phyloP scores from a whole-genome alignment of 495 filamentous ascomycete genomes.

The Melanomma pulvis-pyrius region DNA sequence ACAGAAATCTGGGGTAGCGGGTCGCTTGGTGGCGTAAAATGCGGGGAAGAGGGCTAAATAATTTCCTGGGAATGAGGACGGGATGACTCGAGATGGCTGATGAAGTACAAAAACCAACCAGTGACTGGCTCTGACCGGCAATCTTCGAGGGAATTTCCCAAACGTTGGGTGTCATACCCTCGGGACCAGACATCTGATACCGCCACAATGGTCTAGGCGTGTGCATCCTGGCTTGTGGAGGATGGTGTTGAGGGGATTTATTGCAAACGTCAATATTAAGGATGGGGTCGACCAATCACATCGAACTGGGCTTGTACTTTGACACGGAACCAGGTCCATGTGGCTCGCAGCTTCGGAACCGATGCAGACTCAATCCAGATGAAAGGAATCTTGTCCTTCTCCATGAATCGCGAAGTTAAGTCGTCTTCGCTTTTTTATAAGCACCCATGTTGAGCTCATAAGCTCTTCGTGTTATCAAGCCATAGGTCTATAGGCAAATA shows the following conservation, averaged over 20 bases:
- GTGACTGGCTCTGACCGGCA: not conserved
- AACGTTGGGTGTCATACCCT: not conserved
- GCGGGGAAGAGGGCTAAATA: slow-evolving; percentile 13
- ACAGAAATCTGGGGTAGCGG: slow-evolving; percentile 7
- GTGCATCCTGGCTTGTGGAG: not conserved
- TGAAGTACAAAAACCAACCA: not conserved
- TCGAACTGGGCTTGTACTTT: not conserved
- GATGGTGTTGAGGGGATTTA: not conserved
- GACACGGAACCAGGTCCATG: not conserved
- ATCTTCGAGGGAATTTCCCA: not conserved
- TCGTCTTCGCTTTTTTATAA: too few species aligned
- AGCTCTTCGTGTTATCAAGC: not conserved
- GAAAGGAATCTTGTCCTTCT: not conserved
- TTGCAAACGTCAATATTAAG: not conserved
- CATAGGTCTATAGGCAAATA: not conserved
- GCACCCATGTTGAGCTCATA: not conserved
- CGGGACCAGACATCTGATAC: slow-evolving; percentile 7
- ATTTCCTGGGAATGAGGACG: not conserved
- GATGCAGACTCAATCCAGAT: not conserved
- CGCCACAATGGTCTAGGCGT: slow-evolving; percentile 7
- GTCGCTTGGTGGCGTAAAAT: slow-evolving; percentile 5
- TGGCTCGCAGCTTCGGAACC: not conserved
- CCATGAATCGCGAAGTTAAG: not conserved
- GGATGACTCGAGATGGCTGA: slow-evolving; percentile 23
- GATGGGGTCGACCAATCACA: not conserved